phyloP scores from a whole-genome alignment of 2,329 filamentous ascomycete species.

The Botrytis fragariae region DNA sequence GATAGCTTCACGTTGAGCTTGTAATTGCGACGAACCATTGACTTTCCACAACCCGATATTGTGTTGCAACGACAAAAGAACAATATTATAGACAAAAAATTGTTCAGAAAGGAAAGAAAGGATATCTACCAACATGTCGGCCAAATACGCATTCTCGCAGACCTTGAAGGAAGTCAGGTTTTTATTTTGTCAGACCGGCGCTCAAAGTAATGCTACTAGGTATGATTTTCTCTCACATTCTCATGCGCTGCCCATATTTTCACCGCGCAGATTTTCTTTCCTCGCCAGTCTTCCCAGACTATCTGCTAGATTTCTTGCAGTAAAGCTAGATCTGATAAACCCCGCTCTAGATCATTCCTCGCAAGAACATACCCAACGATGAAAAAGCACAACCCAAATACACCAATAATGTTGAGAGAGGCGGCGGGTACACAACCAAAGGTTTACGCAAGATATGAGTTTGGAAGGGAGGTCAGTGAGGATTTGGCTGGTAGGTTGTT shows the following conservation, averaged over 20 bases:
- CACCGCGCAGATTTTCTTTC: not conserved
- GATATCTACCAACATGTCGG: conserved; percentile 63
- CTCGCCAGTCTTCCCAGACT: too few species aligned
- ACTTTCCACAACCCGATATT: not conserved
- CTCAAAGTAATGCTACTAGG: conserved; percentile 87
- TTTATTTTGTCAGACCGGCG: conserved; percentile 91
- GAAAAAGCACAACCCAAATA: conserved; percentile 98
- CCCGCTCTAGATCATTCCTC: conserved; percentile 72
- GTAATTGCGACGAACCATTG: conserved; percentile 1
- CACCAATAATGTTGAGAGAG: conserved; percentile 92
- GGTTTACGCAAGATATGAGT: conserved; percentile 87
- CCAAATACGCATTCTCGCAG: conserved; percentile 89
- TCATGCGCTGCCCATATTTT: not conserved
- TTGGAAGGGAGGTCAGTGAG: conserved; percentile 66
- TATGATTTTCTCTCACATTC: conserved; percentile 45
- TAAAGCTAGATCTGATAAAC: conserved; percentile 6
- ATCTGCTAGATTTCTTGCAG: too few species aligned
- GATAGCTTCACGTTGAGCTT: conserved; percentile 10
- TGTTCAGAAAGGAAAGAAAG: conserved; percentile 22
- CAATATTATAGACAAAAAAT: conserved; percentile 14
- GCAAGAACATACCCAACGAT: conserved; percentile 91
- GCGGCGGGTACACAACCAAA: conserved; percentile 79
- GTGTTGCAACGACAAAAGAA: not conserved
- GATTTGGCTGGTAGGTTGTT: conserved; percentile 53
- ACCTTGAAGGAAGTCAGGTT: conserved; percentile 94